Conservation (phyloP, 495 filamentous ascomycete genomes). For the Penicillium turbatum region DNA sequence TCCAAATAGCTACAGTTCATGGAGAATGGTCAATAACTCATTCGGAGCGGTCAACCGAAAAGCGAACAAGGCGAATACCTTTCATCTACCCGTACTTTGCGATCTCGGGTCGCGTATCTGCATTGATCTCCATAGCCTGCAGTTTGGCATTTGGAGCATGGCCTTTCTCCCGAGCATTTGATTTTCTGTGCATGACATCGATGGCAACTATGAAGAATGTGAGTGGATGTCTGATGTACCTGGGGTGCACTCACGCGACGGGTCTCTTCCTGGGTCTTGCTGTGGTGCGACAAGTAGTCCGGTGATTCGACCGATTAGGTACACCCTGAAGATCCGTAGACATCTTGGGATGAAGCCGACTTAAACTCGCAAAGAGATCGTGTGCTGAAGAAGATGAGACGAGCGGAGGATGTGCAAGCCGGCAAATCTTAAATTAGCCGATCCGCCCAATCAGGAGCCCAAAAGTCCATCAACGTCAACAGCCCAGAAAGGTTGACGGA, state of each 20-base stretch:
- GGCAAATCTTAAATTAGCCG: neutral
- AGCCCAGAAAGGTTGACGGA: no score
- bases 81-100: conserved; percentile 37
- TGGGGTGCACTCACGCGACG: conserved; percentile 5
- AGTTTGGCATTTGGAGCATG: conserved; percentile 33
- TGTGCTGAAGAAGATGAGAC: neutral
- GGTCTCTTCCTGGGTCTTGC: conserved; percentile 15
- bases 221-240: neutral
- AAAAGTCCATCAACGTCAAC: neutral
- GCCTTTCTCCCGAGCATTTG: conserved; percentile 39
- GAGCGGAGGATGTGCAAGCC: neutral
- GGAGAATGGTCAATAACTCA: neutral
- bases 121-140: conserved; percentile 31
- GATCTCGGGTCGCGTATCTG: conserved; percentile 34
- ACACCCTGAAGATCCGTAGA: neutral
- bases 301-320: neutral
- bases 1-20: conserved; percentile 26
- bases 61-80: conserved; percentile 18
- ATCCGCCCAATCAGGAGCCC: neutral
- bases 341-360: neutral
- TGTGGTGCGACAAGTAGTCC: neutral
- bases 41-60: neutral
- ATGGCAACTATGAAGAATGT: conserved; percentile 25
- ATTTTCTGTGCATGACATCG: conserved; percentile 40
- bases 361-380: neutral